These are phyloP conservation scores for Penicillium glabrum DNA, from an alignment of 2,329 filamentous ascomycete genomes.

Conservation along the genomic window DNA sequence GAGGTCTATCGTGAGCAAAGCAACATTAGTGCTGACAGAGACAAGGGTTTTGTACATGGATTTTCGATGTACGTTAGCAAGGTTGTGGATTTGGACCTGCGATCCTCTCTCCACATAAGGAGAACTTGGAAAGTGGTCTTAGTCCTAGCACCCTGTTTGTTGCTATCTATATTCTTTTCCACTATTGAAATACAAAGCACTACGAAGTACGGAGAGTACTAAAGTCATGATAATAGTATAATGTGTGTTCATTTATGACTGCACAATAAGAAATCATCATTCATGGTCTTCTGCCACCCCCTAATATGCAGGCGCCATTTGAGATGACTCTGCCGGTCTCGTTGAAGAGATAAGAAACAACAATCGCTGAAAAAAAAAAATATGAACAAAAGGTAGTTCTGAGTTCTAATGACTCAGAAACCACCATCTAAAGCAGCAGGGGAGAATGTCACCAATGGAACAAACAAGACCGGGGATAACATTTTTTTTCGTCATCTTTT, in stretches of 20 bases:
- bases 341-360: background rate
- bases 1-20: no score
- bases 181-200: background rate
- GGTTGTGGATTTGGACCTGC: no score
- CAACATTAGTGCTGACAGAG: no score
- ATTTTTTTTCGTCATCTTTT: conserved; percentile 6
- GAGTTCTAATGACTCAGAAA: background rate
- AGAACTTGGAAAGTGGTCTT: background rate
- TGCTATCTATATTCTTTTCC: background rate
- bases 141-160: background rate
- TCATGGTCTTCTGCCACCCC: conserved; percentile 18
- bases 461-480: conserved; percentile 11
- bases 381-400: conserved; percentile 19
- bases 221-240: background rate
- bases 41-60: no score
- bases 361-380: conserved; percentile 17
- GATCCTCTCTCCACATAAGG: no score
- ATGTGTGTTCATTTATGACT: conserved; percentile 5
- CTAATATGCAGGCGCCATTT: conserved; percentile 12
- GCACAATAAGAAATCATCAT: conserved; percentile 17
- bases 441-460: conserved; percentile 7
- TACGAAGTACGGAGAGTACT: background rate
- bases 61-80: no score
- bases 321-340: conserved; percentile 6
- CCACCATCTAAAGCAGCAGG: conserved; percentile 13